Evolutionary conservation across 805 yeast genomes (phyloP).

Genomic region (Wickerhamiella alocasiicola): DNA sequence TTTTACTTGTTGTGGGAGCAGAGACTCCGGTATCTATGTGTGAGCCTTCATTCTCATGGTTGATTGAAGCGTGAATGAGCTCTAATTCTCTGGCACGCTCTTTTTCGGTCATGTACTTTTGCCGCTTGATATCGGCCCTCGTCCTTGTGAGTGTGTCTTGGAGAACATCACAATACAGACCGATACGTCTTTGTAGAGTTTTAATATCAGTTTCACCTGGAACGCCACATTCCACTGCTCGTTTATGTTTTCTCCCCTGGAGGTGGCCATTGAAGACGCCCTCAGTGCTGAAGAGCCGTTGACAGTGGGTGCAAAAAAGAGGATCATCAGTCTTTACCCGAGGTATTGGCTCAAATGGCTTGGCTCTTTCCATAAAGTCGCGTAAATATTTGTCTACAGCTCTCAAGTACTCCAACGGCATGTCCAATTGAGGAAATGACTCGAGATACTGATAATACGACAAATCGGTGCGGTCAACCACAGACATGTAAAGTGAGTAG

Average conservation of each 20-base stretch:
- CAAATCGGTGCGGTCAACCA: conserved; percentile 10
- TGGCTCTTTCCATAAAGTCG: conserved; percentile 29
- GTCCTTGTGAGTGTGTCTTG: conserved; percentile 37
- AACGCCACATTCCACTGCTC: conserved; percentile 27
- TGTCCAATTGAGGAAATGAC: conserved; percentile 33
- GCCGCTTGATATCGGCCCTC: conserved; percentile 49
- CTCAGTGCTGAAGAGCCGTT: conserved; percentile 46
- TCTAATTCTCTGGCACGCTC: conserved; percentile 45
- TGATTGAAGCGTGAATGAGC: conserved; percentile 19
- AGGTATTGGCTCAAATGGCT: conserved; percentile 15
- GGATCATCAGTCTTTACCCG: conserved; percentile 11
- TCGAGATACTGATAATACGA: conserved; percentile 42
- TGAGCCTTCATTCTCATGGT: conserved; percentile 16
- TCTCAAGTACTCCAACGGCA: conserved; percentile 31
- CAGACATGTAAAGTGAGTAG: conserved; percentile 20
- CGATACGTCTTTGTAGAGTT: not conserved
- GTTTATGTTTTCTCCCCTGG: conserved; percentile 61
- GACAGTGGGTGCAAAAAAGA: conserved; percentile 53
- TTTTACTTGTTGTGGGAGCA: conserved; percentile 26
- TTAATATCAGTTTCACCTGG: not conserved
- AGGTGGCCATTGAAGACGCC: conserved; percentile 61
- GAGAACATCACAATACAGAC: conserved; percentile 26
- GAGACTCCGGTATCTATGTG: conserved; percentile 24
- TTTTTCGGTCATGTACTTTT: conserved; percentile 52
- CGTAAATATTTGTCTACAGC: conserved; percentile 39